Percentiles rank a stretch among this genome's conserved stretches.
These are phyloP conservation scores for Leptodermis oblonga DNA, from an alignment of 257 asterid genomes.

Conservation along the genomic window DNA sequence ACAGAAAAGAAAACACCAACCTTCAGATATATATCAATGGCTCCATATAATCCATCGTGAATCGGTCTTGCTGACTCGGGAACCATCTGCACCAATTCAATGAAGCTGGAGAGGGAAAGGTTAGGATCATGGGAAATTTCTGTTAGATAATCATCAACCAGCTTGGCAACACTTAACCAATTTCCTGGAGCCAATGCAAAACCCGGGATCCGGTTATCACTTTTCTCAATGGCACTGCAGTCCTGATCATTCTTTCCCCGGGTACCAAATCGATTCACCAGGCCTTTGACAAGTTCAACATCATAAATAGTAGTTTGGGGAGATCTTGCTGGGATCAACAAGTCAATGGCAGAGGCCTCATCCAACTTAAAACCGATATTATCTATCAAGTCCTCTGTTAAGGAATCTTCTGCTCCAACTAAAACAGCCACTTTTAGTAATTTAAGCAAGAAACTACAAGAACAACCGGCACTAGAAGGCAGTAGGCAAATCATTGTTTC, in stretches of 20 bases:
- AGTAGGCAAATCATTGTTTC: slow-evolving; percentile 83
- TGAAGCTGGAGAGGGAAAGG: slow-evolving; percentile 44
- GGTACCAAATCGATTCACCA: slow-evolving; percentile 48
- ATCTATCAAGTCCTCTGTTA: slow-evolving; percentile 52
- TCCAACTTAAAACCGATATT: slow-evolving; percentile 55
- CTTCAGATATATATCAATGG: slow-evolving; percentile 73
- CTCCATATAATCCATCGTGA: slow-evolving; percentile 70
- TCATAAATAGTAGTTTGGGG: slow-evolving; percentile 63
- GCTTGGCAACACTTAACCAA: slow-evolving; percentile 68
- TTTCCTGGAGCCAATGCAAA: slow-evolving; percentile 60
- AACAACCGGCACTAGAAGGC: slow-evolving; percentile 53
- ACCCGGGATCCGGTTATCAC: slow-evolving; percentile 27
- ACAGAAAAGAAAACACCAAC: slow-evolving; percentile 21
- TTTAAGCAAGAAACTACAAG: slow-evolving; percentile 73
- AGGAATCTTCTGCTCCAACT: slow-evolving; percentile 57
- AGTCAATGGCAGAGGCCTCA: slow-evolving; percentile 69
- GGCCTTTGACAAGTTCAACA: slow-evolving; percentile 58
- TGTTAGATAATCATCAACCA: slow-evolving; percentile 61
- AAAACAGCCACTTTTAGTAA: slow-evolving; percentile 71
- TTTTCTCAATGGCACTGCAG: slow-evolving; percentile 29
- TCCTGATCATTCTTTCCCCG: slow-evolving; percentile 35
- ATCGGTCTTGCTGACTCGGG: slow-evolving; percentile 76
- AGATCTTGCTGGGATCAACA: slow-evolving; percentile 70
- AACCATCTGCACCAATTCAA: slow-evolving; percentile 51
- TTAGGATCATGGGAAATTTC: slow-evolving; percentile 60